Percentiles rank a stretch among this genome's conserved stretches.
These are phyloP conservation scores for Cenchrus purpureus DNA, from an alignment of 176 grass and related monocot genomes.

Conservation along the genomic window DNA sequence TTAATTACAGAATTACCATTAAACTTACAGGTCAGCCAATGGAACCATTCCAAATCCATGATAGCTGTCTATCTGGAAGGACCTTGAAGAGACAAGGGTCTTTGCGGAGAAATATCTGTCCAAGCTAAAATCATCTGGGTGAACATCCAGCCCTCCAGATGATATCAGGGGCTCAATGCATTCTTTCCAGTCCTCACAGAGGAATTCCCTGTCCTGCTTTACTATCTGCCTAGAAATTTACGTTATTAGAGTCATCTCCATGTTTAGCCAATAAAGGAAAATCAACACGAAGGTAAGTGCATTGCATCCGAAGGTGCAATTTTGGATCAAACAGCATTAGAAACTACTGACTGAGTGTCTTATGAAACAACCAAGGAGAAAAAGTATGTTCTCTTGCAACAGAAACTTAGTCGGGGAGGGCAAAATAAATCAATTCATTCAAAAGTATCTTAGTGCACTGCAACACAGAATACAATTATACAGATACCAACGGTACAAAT, in stretches of 20 bases:
- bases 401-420: neutral
- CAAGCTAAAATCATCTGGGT: slow-evolving; percentile 66
- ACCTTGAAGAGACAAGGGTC: slow-evolving; percentile 86
- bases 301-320: neutral
- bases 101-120: slow-evolving; percentile 88
- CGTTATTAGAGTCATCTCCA: slow-evolving; percentile 11
- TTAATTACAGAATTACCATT: slow-evolving; percentile 7
- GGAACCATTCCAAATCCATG: slow-evolving; percentile 96
- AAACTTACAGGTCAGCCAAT: slow-evolving; percentile 89
- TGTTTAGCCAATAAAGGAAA: slow-evolving; percentile 1
- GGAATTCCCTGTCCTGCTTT: slow-evolving; percentile 76
- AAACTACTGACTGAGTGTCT: neutral
- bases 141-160: slow-evolving; percentile 60
- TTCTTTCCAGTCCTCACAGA: slow-evolving; percentile 90
- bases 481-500: neutral
- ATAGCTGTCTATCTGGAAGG: slow-evolving; percentile 73
- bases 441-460: neutral
- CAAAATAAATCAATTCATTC: neutral
- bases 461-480: neutral
- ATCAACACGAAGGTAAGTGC: neutral
- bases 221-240: slow-evolving; percentile 81
- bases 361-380: neutral
- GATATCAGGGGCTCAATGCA: slow-evolving; percentile 70
- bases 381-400: neutral
- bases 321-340: neutral